phyloP scores from a whole-genome alignment of 2,329 filamentous ascomycete species.

The Monilinia vaccinii-corymbosi region DNA sequence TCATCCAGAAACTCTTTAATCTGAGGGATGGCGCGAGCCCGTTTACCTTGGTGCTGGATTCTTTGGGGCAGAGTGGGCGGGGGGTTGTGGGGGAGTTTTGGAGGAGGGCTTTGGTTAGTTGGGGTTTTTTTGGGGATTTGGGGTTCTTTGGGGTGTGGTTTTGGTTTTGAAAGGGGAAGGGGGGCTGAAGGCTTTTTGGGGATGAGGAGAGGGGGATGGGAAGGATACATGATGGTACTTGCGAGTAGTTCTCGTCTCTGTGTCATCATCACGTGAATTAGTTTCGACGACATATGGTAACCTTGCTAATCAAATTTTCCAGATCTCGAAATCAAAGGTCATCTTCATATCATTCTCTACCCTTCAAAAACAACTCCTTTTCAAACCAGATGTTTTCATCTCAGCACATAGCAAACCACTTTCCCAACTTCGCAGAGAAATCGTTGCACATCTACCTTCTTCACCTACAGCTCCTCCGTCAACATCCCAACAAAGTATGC shows the following conservation, averaged over 20 bases:
- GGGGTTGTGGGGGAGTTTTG: conserved; percentile 67
- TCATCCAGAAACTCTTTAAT: conserved; percentile 75
- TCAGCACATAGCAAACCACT: conserved; percentile 51
- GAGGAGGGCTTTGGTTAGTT: conserved; percentile 58
- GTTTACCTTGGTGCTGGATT: conserved; percentile 78
- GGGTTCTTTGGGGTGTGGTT: neutral
- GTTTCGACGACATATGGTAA: neutral
- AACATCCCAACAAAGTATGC: conserved; percentile 33
- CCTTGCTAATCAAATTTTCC: neutral
- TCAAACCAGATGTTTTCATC: conserved; percentile 59
- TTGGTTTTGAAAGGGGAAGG: neutral
- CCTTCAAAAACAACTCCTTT: conserved; percentile 44
- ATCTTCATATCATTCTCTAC: conserved; percentile 75
- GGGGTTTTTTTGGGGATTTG: conserved; percentile 28
- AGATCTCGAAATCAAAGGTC: conserved; percentile 58
- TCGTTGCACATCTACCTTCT: conserved; percentile 39
- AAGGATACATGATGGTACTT: too few relatives aligned
- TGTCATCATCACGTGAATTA: conserved; percentile 2
- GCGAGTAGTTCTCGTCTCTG: neutral
- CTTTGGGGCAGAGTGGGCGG: conserved; percentile 68
- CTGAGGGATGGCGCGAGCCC: conserved; percentile 73
- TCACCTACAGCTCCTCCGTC: conserved; percentile 10
- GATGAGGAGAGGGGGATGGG: neutral
- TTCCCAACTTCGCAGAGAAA: conserved; percentile 48
- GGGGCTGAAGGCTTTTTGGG: too few relatives aligned